Evolutionary conservation across 1,284 basidiomycete species (phyloP).

Genomic region (Ustilago nuda): DNA sequence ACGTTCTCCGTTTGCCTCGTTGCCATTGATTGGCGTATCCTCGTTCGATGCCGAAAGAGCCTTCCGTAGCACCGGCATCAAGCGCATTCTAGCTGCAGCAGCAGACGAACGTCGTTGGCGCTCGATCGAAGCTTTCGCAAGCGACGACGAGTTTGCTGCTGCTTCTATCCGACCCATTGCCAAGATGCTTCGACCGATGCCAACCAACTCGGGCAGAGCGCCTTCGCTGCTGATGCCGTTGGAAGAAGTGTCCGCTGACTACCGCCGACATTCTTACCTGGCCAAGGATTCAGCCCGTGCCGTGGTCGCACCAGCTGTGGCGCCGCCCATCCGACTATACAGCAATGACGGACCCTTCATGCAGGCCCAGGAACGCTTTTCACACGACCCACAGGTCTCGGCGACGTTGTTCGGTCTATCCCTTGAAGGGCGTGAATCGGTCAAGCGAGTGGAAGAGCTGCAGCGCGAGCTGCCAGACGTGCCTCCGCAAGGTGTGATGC

Average conservation of each 20-base stretch:
- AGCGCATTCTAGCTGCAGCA: conserved; percentile 73
- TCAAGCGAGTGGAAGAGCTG: conserved; percentile 74
- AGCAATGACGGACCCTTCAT: conserved; percentile 84
- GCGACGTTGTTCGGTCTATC: conserved; percentile 88
- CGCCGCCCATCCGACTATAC: conserved; percentile 82
- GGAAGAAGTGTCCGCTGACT: conserved; percentile 75
- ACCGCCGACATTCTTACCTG: conserved; percentile 81
- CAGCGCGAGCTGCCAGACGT: conserved; percentile 76
- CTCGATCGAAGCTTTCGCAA: conserved; percentile 63
- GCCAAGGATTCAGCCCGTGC: conserved; percentile 83
- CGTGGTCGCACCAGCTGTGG: conserved; percentile 83
- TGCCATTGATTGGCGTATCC: conserved; percentile 77
- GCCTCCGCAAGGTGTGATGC: conserved; percentile 78
- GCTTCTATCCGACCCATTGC: conserved; percentile 67
- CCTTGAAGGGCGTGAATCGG: conserved; percentile 76
- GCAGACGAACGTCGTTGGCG: conserved; percentile 45
- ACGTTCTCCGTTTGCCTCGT: conserved; percentile 77
- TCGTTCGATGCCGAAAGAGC: conserved; percentile 76
- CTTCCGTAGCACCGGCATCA: conserved; percentile 74
- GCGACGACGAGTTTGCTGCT: conserved; percentile 76
- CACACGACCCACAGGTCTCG: conserved; percentile 75
- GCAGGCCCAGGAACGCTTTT: conserved; percentile 76
- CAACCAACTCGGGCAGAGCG: conserved; percentile 56
- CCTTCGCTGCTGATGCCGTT: conserved; percentile 74
- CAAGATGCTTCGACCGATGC: conserved; percentile 68